Evolutionary conservation across 2,329 filamentous ascomycete genomes (phyloP).

Genomic region (Kalmusia sp.): DNA sequence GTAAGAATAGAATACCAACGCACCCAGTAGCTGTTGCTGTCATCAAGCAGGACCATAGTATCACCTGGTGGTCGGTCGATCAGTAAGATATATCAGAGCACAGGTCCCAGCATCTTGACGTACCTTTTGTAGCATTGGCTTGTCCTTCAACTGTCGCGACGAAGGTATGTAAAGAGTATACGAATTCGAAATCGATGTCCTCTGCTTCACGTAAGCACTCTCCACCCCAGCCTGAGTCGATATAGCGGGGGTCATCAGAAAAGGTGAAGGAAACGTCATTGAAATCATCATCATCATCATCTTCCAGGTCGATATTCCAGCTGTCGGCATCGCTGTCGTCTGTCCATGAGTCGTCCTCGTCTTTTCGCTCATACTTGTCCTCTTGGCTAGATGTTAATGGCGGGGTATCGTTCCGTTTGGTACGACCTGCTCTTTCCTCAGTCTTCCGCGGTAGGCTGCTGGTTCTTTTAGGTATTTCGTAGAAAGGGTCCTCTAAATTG

Average conservation of each 20-base stretch:
- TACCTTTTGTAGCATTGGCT: conserved; percentile 90
- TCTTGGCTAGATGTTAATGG: conserved; percentile 6
- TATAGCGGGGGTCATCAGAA: conserved; percentile 65
- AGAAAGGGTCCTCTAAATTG: conserved; percentile 21
- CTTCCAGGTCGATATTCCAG: conserved; percentile 40
- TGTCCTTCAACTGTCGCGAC: conserved; percentile 97
- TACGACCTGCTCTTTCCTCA: conserved; percentile 12
- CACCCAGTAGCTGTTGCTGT: conserved; percentile 94
- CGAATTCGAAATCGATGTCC: conserved; percentile 99
- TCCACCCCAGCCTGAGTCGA: conserved; percentile 76
- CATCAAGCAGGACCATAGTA: conserved; percentile 97
- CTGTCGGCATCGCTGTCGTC: conserved; percentile 49
- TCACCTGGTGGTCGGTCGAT: conserved; percentile 59
- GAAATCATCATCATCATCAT: conserved; percentile 58
- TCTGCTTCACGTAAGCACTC: conserved; percentile 93
- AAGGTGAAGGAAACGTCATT: conserved; percentile 59
- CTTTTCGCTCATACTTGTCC: no score
- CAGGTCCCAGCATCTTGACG: neutral
- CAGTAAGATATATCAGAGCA: no score
- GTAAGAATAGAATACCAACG: neutral
- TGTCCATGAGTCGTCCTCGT: conserved; percentile 39
- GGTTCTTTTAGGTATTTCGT: conserved; percentile 8
- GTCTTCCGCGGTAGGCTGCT: conserved; percentile 9
- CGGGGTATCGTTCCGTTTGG: neutral
- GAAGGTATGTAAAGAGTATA: conserved; percentile 97